A percentile compares a stretch with the other conserved stretches of the same genome.
Evolutionary conservation across 108 stramenopile genomes (phyloP).

Genomic region (Cyclotella kingstonii): DNA sequence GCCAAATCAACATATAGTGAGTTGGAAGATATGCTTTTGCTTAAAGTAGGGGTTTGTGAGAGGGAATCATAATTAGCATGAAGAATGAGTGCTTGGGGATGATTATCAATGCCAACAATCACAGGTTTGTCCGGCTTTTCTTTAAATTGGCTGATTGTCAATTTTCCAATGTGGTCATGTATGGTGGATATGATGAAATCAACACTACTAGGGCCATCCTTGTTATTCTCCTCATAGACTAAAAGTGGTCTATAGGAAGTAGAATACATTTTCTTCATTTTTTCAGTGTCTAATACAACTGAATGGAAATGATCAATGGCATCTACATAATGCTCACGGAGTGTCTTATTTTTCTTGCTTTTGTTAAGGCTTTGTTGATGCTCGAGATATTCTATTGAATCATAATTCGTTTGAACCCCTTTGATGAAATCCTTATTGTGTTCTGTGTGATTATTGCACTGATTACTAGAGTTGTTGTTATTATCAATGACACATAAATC

Average conservation of each 20-base stretch:
- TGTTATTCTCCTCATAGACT: conserved; percentile 22
- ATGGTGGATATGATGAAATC: not conserved
- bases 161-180: not conserved
- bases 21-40: not conserved
- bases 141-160: not conserved
- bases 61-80: too few relatives aligned
- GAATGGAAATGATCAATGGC: conserved; percentile 32
- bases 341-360: not conserved
- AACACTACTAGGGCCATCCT: too few relatives aligned
- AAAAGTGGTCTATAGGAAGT: conserved; percentile 17
- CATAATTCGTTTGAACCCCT: not conserved
- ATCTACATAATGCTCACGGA: conserved; percentile 18
- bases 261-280: not conserved
- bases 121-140: too few relatives aligned
- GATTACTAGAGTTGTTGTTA: too few relatives aligned
- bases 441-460: not conserved
- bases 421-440: not conserved
- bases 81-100: too few relatives aligned
- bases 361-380: not conserved
- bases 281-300: conserved; percentile 9
- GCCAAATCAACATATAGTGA: too few relatives aligned
- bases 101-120: too few relatives aligned
- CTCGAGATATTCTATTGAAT: not conserved
- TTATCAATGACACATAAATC: too few relatives aligned
- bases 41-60: not conserved